Evolutionary conservation across 306 rosid species (phyloP), one percentile per base, ranked within the genome.

Genomic region (Castanea crenata): DNA sequence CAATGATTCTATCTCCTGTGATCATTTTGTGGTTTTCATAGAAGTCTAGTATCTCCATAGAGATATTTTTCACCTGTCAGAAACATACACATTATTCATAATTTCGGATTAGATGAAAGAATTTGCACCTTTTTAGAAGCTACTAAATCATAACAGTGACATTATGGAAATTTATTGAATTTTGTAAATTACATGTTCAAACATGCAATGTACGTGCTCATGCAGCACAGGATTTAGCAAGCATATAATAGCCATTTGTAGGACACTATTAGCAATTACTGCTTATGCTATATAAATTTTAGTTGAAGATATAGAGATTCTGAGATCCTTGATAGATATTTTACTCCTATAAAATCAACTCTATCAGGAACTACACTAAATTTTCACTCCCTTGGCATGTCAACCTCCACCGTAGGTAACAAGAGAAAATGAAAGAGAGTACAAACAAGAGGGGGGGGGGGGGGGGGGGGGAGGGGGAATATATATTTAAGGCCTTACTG

Each of bases 41-140:
- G 80, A 94, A 92, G 85, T 94, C 98, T 78, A 92, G 84, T 79
- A 92, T 88, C 92, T 94, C 98, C 88, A 89, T 91, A 15, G 97
- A 94, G 82, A 92, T 94, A 70, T 92, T 94, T 74, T 92, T 94
- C 55, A 94, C 92, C 96, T 94, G 92, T 65, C 83, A 87, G 83
- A 86, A 56, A 16, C 46, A 51, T 9, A 65, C 71, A 21, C 23
- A 25, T 76, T 10, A 74, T 11, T 14, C 13, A 63, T 56, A 46
- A 49, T 32, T 20, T 74, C 75, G 61, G 13, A 23, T 29, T 32
- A 16, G 69, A 41, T 41, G 46, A 54, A 57, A 71, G 70, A 31
- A 59, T 29, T 10, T 59, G 61, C 1, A 4, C 46, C 46, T 65
- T 29, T 63, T 81, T 46, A 15, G 16, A 44, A 63, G 19, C 58